A percentile compares a stretch with the other conserved stretches of the same genome.
Conservation (phyloP, 192 early-diverging fungal species). For the Fimicolochytrium jonesii region DNA sequence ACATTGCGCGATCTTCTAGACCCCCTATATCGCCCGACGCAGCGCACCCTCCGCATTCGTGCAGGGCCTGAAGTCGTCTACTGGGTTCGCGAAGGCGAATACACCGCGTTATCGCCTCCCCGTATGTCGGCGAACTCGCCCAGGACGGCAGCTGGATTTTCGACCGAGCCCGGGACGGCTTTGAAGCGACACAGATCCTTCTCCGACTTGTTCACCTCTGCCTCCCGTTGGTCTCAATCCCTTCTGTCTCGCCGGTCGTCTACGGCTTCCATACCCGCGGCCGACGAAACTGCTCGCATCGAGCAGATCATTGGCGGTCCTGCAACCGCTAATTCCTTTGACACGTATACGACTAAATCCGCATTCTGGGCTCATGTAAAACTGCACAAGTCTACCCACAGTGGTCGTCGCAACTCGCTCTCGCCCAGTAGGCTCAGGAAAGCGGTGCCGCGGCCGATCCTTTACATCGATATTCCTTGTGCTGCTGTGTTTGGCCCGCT, state of each 20-base stretch:
- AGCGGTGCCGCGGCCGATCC: background rate
- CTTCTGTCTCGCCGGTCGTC: too few species aligned
- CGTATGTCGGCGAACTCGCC: too few species aligned
- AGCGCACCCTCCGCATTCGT: background rate
- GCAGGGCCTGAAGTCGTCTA: constrained; percentile 2
- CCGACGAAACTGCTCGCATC: too few species aligned
- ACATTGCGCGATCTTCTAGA: background rate
- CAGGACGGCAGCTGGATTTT: too few species aligned
- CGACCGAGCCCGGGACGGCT: too few species aligned
- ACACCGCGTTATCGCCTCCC: too few species aligned
- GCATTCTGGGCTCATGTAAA: background rate
- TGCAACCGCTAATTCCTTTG: too few species aligned
- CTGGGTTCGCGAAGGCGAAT: background rate
- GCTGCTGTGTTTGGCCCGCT: background rate
- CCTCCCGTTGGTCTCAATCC: too few species aligned
- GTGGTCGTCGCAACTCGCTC: background rate
- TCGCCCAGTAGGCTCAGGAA: background rate
- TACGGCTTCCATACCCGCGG: too few species aligned
- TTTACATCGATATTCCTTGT: background rate
- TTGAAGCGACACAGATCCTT: too few species aligned
- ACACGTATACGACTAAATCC: background rate
- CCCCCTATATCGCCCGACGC: background rate
- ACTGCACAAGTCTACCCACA: background rate
- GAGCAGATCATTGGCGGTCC: too few species aligned
- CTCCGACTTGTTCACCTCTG: background rate